Conservation (phyloP, 495 filamentous ascomycete genomes). For the Hamigera avellanea region DNA sequence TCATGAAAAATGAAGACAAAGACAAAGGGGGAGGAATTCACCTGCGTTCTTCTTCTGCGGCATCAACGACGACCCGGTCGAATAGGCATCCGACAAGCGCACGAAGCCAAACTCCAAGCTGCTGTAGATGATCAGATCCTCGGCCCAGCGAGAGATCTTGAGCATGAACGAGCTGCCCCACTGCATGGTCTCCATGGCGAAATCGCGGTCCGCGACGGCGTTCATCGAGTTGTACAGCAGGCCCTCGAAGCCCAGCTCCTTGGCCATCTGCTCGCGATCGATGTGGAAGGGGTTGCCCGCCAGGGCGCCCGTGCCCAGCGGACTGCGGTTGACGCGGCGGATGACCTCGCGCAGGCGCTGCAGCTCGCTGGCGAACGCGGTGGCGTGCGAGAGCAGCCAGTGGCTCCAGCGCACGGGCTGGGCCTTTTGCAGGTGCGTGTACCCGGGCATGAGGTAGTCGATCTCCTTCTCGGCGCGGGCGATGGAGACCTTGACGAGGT, state of each 20-base stretch:
- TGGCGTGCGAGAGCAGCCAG: conserved; percentile 72
- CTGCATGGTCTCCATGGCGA: conserved; percentile 82
- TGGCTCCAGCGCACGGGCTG: conserved; percentile 86
- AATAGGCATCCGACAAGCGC: conserved; percentile 73
- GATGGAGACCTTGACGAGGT: conserved; percentile 61
- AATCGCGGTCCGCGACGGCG: conserved; percentile 77
- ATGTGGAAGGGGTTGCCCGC: conserved; percentile 89
- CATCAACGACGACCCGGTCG: conserved; percentile 78
- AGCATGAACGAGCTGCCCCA: conserved; percentile 79
- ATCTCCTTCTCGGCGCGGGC: conserved; percentile 71
- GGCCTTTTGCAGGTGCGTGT: conserved; percentile 87
- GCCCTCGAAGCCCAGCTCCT: conserved; percentile 79
- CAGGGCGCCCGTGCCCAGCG: conserved; percentile 76
- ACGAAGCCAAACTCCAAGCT: conserved; percentile 76
- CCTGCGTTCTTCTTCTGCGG: conserved; percentile 68
- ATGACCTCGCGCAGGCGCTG: conserved; percentile 67
- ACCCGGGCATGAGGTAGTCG: conserved; percentile 50
- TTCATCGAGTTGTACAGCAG: conserved; percentile 77
- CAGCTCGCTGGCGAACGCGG: conserved; percentile 65
- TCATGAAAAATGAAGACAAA: no score
- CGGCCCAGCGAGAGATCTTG: conserved; percentile 76
- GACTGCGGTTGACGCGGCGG: conserved; percentile 62
- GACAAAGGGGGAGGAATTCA: no score
- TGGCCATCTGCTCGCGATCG: conserved; percentile 77
- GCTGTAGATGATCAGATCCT: conserved; percentile 86